Percentiles rank a stretch among this genome's conserved stretches.
phyloP scores from a whole-genome alignment of 495 filamentous ascomycete species.

The Sordaria brevicollis region DNA sequence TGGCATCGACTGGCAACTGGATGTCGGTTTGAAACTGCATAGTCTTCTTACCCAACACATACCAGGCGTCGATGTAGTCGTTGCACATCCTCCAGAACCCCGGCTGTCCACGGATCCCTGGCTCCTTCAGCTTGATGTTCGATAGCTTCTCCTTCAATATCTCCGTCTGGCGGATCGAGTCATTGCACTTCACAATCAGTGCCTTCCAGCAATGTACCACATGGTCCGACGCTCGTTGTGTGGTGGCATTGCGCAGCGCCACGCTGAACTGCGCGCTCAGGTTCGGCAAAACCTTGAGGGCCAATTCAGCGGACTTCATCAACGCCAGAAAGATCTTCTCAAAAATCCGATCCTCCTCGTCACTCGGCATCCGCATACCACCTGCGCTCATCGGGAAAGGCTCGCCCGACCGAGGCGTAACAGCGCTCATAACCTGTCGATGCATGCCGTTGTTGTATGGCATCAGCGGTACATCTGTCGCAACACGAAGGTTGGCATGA shows the following conservation, averaged over 20 bases:
- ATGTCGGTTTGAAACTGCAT: slow-evolving; percentile 53
- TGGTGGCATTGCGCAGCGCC: slow-evolving; percentile 32
- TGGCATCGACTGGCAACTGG: slow-evolving; percentile 54
- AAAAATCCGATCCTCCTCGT: slow-evolving; percentile 70
- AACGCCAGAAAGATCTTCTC: slow-evolving; percentile 70
- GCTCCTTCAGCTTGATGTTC: slow-evolving; percentile 76
- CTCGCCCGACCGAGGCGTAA: slow-evolving; percentile 68
- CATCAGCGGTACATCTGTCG: slow-evolving; percentile 34
- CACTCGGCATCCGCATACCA: slow-evolving; percentile 27
- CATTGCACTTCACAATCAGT: slow-evolving; percentile 54
- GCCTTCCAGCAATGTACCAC: slow-evolving; percentile 56
- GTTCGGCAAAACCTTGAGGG: slow-evolving; percentile 53
- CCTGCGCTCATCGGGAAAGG: slow-evolving; percentile 52
- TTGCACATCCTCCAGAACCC: slow-evolving; percentile 79
- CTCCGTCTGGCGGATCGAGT: slow-evolving; percentile 56
- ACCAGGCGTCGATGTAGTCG: slow-evolving; percentile 64
- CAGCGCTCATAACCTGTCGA: slow-evolving; percentile 41
- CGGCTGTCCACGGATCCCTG: slow-evolving; percentile 60
- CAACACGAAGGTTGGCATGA: slow-evolving; percentile 39
- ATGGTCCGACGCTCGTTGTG: slow-evolving; percentile 33
- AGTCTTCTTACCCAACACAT: slow-evolving; percentile 60
- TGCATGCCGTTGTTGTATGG: slow-evolving; percentile 32
- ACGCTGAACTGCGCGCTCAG: slow-evolving; percentile 52
- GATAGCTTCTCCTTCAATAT: slow-evolving; percentile 58
- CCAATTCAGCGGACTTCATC: slow-evolving; percentile 52